Conservation (phyloP, 139 green algal species). For the Auxenochlorella protothecoides region DNA sequence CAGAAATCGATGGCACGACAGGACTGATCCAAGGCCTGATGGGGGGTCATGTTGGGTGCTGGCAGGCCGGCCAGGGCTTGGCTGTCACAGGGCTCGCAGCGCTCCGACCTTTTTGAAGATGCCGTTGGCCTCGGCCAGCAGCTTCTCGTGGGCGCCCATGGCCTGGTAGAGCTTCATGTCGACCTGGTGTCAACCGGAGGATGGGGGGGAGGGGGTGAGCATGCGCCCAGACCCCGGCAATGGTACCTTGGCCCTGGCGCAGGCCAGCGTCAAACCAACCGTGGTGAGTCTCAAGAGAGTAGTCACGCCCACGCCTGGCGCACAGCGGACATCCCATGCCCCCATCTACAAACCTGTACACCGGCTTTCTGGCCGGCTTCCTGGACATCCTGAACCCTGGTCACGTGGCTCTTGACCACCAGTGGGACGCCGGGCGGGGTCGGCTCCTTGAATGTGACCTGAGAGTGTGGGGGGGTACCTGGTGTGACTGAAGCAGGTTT, state of each 20-base stretch:
- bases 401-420: slow-evolving; percentile 47
- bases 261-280: not conserved
- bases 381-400: slow-evolving; percentile 29
- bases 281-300: no score
- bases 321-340: not conserved
- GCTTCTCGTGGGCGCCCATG: slow-evolving; percentile 36
- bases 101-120: slow-evolving; percentile 70
- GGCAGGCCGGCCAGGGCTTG: no score
- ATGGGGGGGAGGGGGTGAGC: not conserved
- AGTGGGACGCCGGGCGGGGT: slow-evolving; percentile 49
- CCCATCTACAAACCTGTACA: slow-evolving; percentile 15
- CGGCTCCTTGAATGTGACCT: slow-evolving; percentile 56
- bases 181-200: slow-evolving; percentile 25
- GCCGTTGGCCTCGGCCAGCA: slow-evolving; percentile 40
- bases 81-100: slow-evolving; percentile 43
- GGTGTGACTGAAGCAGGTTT: not conserved
- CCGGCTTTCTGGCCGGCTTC: slow-evolving; percentile 24
- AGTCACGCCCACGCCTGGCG: not conserved
- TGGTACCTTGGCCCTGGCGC: not conserved
- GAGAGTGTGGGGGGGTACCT: slow-evolving; percentile 1
- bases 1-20: no score
- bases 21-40: no score
- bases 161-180: slow-evolving; percentile 34
- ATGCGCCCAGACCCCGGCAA: not conserved
- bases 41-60: no score